Base-by-base conservation (phyloP, 495 filamentous ascomycete species). In the Mycothermus thermophilus region DNA sequence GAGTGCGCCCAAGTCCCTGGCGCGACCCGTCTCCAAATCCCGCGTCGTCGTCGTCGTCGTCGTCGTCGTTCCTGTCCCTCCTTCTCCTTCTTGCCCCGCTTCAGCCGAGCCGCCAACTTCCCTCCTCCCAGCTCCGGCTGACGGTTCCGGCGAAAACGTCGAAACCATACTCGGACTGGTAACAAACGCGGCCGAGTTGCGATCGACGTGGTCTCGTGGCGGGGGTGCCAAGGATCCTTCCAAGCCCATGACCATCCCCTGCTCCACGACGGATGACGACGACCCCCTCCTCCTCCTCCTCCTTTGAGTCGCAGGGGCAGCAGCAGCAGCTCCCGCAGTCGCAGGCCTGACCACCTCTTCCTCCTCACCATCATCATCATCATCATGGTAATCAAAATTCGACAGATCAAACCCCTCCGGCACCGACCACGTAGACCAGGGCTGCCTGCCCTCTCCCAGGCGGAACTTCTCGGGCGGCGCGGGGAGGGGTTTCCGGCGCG, bases 1-100 rank as follows among this genome's bases (percentile, higher is more conserved):
- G 11, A 72, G 47, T 1, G 63, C 59, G 34, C 60, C 65, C 18
- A 69, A 52, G 14, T 72, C 63, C 16, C 52, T 44, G 13, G 41
- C 43, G 18, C 51, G 25, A 18, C 58, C 50, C 0, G 44, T 42
- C 13, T 39, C 37, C 0, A 27, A 1, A 25, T 39, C 37, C 17
- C 37, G 37, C 15, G 16, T 5, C 4, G 7, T n/a, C 17, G 11
- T 15, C 14, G 37, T 9, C n/a, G 37, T n/a, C n/a, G n/a, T n/a
- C n/a, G n/a, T n/a, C n/a, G n/a, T n/a, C n/a, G n/a, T n/a, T n/a
- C n/a, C n/a, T n/a, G n/a, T n/a, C n/a, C n/a, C n/a, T n/a, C n/a
- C n/a, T n/a, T n/a, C n/a, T n/a, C n/a, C n/a, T n/a, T n/a, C n/a
- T n/a, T n/a, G n/a, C n/a, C n/a, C n/a, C n/a, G n/a, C n/a, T n/a